phyloP scores from a whole-genome alignment of 1,139 yeast species.

The Entelexis sorbosivorans region DNA sequence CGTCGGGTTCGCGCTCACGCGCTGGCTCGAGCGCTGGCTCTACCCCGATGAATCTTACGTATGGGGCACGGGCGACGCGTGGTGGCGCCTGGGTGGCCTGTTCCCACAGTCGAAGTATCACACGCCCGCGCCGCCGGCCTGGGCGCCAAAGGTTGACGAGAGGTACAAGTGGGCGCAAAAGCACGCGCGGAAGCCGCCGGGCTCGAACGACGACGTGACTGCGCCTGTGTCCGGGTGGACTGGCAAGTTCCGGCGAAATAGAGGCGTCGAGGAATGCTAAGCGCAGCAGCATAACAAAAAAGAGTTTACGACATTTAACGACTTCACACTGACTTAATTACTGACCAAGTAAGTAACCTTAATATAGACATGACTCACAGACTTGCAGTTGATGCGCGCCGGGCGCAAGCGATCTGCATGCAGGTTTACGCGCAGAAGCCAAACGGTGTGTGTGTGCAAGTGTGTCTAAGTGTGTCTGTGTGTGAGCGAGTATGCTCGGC shows the following conservation, averaged over 20 bases:
- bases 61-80: conserved; percentile 20
- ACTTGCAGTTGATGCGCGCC: too few relatives aligned
- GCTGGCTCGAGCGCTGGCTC: conserved; percentile 48
- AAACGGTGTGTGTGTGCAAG: too few relatives aligned
- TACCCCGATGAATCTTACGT: conserved; percentile 26
- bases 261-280: conserved; percentile 34
- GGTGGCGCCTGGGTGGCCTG: conserved; percentile 21
- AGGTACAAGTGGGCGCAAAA: conserved; percentile 20
- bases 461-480: too few relatives aligned
- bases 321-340: too few relatives aligned
- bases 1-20: conserved; percentile 46
- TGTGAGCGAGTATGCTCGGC: too few relatives aligned
- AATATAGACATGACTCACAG: too few relatives aligned
- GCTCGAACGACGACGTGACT: neutral
- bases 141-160: conserved; percentile 15
- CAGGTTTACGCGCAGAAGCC: too few relatives aligned
- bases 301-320: too few relatives aligned
- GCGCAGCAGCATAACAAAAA: neutral
- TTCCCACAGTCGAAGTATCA: conserved; percentile 6
- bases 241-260: conserved; percentile 10
- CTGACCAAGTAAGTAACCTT: too few relatives aligned
- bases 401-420: too few relatives aligned
- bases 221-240: neutral
- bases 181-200: conserved; percentile 15
- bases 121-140: conserved; percentile 14